Base-by-base conservation (phyloP, 2,329 filamentous ascomycete species). In the Rutstroemia sp. region DNA sequence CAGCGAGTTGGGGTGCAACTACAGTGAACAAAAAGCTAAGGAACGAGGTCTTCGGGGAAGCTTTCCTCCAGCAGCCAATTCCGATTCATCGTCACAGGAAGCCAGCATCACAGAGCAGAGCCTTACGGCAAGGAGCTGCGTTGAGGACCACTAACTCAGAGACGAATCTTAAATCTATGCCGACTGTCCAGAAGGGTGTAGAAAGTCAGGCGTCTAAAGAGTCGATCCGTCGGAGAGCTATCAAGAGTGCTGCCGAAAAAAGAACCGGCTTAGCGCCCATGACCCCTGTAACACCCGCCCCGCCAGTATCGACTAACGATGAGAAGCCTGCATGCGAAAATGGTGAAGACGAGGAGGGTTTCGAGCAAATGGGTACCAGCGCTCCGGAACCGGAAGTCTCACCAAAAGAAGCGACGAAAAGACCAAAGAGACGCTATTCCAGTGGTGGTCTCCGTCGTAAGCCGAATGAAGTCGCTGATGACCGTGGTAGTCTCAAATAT, bases 11-110 rank as follows among this genome's bases (percentile, higher is more conserved):
- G 92, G 92, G 92, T 7, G 90, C 91, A 16, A 96, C 92, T 0
- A 92, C 87, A 21, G 88, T 96, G 57, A 97, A 97, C 69, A 87
- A 88, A 65, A 84, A 86, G 58, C 73, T 97, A 41, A 86, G 92
- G 58, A 92, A 95, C 68, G 89, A 95, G 70, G 91, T 96, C 1
- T 87, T 96, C 67, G 89, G 91, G 42, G 92, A 96, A 68, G 92
- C 92, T 0, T 96, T 96, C 66, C 77, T 90, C 44, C 89, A 91
- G 58, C 87, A 91, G 52, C 84, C 88, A 0, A 88, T 96, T 59
- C 86, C 89, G 19, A 75, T 86, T 64, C 89, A 92, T 64, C 86
- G 87, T 59, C 86, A 91, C 58, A 84, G 86, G 39, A 81, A 82
- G 60, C 87, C 88, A 60, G 58, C 70, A 19, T 76, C 78, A n/a